Conservation (phyloP, 768 basidiomycete genomes). For the Trametes gibbosa region DNA sequence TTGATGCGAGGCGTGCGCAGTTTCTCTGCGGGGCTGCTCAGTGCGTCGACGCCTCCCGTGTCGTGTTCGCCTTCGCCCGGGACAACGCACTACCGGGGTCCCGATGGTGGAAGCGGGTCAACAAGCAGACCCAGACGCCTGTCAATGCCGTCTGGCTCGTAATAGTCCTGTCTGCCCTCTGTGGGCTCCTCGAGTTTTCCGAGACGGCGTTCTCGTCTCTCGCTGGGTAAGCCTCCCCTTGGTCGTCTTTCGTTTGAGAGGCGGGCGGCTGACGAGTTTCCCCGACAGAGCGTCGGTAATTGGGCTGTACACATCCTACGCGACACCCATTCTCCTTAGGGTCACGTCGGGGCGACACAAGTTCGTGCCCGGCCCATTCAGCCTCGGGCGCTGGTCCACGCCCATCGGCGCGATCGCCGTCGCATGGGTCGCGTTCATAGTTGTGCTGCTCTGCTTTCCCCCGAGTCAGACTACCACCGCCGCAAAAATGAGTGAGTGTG, state of each 20-base stretch:
- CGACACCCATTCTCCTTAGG: slow-evolving; percentile 64
- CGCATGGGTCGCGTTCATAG: slow-evolving; percentile 63
- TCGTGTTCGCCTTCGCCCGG: slow-evolving; percentile 71
- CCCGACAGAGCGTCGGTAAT: slow-evolving; percentile 60
- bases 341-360: slow-evolving; percentile 64
- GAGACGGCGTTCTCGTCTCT: slow-evolving; percentile 58
- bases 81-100: slow-evolving; percentile 74
- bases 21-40: slow-evolving; percentile 73
- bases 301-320: slow-evolving; percentile 66
- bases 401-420: slow-evolving; percentile 61
- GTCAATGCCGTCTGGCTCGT: slow-evolving; percentile 78
- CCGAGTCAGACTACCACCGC: slow-evolving; percentile 39
- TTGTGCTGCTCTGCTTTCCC: slow-evolving; percentile 59
- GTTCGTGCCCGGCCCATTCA: slow-evolving; percentile 58
- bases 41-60: slow-evolving; percentile 70
- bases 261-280: neutral
- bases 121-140: slow-evolving; percentile 59
- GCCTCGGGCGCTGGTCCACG: slow-evolving; percentile 56
- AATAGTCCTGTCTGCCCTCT: slow-evolving; percentile 51
- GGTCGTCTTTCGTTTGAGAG: neutral
- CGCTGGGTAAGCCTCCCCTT: slow-evolving; percentile 49
- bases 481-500: slow-evolving; percentile 51
- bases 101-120: slow-evolving; percentile 63
- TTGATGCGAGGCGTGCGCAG: slow-evolving; percentile 31
- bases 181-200: slow-evolving; percentile 66